Percentiles rank a stretch among this genome's conserved stretches.
Conservation (phyloP, 495 filamentous ascomycete species). For the Astrothelium macrocarpum region DNA sequence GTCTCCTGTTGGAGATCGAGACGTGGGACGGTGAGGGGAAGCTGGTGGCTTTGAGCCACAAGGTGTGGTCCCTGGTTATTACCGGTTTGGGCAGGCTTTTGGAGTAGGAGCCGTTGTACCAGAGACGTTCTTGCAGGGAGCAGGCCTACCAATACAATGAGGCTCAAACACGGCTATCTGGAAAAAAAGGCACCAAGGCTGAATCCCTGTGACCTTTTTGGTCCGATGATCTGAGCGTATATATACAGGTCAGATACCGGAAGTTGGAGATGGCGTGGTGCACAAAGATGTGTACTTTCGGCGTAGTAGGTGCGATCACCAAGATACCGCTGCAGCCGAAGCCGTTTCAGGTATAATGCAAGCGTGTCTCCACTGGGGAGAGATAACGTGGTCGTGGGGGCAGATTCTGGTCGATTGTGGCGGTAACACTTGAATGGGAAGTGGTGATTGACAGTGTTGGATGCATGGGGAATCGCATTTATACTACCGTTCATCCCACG, state of each 20-base stretch:
- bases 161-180: background rate
- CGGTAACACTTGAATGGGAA: background rate
- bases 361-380: background rate
- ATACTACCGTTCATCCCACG: background rate
- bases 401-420: background rate
- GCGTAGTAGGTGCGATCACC: background rate
- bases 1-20: background rate
- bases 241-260: background rate
- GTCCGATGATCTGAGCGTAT: background rate
- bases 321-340: background rate
- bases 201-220: background rate
- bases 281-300: background rate
- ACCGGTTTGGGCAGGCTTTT: background rate
- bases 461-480: background rate
- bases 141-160: background rate
- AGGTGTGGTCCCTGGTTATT: background rate
- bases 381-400: background rate
- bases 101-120: background rate
- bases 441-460: background rate
- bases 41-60: background rate
- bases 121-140: background rate
- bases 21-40: constrained; percentile 1
- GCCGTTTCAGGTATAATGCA: background rate
- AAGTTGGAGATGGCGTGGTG: background rate
- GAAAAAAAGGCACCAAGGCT: background rate